Percentiles rank a stretch among this genome's conserved stretches.
Evolutionary conservation across 2,329 filamentous ascomycete genomes (phyloP).

Genomic region (Xylariaceae sp.): DNA sequence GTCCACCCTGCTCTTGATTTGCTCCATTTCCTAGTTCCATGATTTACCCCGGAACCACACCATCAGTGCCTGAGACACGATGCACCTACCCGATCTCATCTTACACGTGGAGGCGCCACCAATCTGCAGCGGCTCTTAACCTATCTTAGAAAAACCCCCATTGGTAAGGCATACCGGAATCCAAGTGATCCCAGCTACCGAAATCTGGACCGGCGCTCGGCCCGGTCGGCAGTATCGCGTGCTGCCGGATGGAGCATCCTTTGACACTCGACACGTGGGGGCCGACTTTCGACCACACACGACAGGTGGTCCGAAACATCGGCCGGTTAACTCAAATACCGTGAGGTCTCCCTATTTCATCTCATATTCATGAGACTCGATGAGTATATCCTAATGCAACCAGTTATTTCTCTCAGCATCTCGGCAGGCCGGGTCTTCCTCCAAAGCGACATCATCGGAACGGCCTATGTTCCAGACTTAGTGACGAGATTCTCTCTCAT

Average conservation of each 20-base stretch:
- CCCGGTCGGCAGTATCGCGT: neutral
- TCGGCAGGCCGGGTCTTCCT: no score
- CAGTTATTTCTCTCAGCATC: neutral
- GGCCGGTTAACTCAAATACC: neutral
- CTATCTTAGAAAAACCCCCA: neutral
- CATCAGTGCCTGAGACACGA: no score
- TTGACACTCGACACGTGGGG: neutral
- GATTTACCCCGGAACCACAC: neutral
- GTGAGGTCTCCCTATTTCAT: neutral
- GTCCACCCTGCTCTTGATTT: slow-evolving; percentile 6
- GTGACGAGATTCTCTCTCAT: no score
- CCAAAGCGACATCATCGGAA: no score
- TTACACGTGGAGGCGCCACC: neutral
- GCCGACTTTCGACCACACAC: neutral
- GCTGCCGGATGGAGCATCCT: slow-evolving; percentile 1
- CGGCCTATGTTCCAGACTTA: no score
- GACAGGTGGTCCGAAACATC: neutral
- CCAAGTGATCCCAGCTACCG: neutral
- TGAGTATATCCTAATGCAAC: no score
- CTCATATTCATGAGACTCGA: neutral
- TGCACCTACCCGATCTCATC: neutral
- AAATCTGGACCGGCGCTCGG: neutral
- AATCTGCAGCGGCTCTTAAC: neutral
- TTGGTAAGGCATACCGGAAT: slow-evolving; percentile 1
- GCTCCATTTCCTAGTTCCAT: slow-evolving; percentile 2